phyloP scores from a whole-genome alignment of 805 yeast genomes.

The Sugiyamaella smithiae region DNA sequence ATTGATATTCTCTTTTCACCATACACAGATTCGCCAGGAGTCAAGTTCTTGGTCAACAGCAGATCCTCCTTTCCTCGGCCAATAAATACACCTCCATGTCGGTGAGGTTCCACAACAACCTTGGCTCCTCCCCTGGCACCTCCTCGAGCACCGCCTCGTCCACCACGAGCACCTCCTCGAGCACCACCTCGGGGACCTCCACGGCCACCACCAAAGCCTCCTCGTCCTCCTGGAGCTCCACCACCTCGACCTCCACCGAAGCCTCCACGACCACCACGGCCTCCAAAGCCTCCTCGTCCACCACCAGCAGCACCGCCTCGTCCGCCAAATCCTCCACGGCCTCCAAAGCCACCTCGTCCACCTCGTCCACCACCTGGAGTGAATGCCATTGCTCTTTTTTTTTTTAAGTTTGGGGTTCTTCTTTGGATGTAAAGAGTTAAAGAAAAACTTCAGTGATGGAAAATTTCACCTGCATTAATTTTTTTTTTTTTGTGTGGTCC shows the following conservation, averaged over 20 bases:
- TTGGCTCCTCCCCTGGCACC: constrained; percentile 74
- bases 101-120: constrained; percentile 97
- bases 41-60: constrained; percentile 82
- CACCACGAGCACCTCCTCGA: constrained; percentile 55
- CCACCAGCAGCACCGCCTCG: constrained; percentile 24
- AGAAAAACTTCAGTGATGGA: not conserved
- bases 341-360: constrained; percentile 43
- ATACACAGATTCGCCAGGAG: constrained; percentile 98
- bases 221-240: constrained; percentile 49
- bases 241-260: constrained; percentile 30
- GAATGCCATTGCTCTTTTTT: constrained; percentile 60
- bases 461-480: too few species aligned
- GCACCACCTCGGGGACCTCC: constrained; percentile 49
- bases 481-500: too few species aligned
- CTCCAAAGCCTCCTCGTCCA: constrained; percentile 40
- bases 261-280: constrained; percentile 37
- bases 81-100: constrained; percentile 96
- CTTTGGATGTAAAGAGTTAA: constrained; percentile 5
- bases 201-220: constrained; percentile 42
- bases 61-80: constrained; percentile 99
- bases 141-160: constrained; percentile 55
- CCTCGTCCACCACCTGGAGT: constrained; percentile 47
- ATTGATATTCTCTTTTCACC: constrained; percentile 96
- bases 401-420: not conserved
- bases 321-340: constrained; percentile 32